These are phyloP conservation scores for Lactarius hengduanensis DNA, from an alignment of 768 basidiomycete genomes.

Conservation along the genomic window DNA sequence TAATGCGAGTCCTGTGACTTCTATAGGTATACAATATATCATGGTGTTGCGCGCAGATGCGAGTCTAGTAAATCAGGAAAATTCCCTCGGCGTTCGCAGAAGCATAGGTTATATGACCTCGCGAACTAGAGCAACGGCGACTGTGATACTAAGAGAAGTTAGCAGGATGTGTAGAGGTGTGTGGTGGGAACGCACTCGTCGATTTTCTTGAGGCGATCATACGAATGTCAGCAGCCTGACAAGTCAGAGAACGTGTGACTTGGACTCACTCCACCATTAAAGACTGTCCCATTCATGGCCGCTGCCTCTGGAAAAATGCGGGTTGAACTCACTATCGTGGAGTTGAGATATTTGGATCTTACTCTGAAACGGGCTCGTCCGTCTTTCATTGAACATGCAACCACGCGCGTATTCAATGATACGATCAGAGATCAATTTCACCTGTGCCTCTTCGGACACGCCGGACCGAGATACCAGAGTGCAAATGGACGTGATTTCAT, in stretches of 20 bases:
- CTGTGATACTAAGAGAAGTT: constrained; percentile 54
- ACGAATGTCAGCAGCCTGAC: constrained; percentile 4
- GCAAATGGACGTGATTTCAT: constrained; percentile 70
- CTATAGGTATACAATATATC: constrained; percentile 18
- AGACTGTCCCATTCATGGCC: constrained; percentile 60
- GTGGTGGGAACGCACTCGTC: constrained; percentile 60
- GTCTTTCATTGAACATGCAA: constrained; percentile 65
- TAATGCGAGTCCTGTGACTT: constrained; percentile 10
- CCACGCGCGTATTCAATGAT: constrained; percentile 65
- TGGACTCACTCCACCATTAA: constrained; percentile 70
- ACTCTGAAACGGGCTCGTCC: constrained; percentile 77
- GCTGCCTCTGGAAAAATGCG: constrained; percentile 50
- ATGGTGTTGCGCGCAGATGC: neutral
- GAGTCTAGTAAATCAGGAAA: constrained; percentile 13
- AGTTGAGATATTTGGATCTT: constrained; percentile 32
- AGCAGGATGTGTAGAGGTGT: constrained; percentile 15
- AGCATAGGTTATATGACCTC: constrained; percentile 47
- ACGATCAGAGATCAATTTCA: constrained; percentile 69
- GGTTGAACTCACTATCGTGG: neutral
- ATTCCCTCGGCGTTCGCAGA: neutral
- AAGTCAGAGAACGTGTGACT: constrained; percentile 1
- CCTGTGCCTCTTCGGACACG: constrained; percentile 54
- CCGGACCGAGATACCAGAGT: constrained; percentile 48
- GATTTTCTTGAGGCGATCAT: constrained; percentile 52
- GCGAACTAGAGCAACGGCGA: constrained; percentile 64